These are phyloP conservation scores for Ophidiomyces ophidiicola DNA, from an alignment of 2,329 filamentous ascomycete species.

Conservation along the genomic window DNA sequence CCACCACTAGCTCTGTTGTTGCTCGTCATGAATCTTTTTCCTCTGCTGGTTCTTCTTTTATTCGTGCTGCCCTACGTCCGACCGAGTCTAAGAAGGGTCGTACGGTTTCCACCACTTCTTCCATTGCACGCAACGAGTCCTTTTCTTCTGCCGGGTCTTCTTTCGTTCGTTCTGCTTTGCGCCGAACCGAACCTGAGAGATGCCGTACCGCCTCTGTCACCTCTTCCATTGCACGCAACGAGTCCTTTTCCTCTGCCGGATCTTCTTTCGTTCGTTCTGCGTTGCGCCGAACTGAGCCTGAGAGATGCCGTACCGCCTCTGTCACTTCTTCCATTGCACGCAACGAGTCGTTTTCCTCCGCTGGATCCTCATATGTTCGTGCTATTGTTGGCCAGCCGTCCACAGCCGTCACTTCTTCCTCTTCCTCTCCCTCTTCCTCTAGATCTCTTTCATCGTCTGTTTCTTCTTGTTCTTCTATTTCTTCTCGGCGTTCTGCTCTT, in stretches of 20 bases:
- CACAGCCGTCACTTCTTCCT: not conserved
- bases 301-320: not conserved
- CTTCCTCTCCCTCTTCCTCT: conserved; percentile 1
- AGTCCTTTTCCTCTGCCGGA: conserved; percentile 5
- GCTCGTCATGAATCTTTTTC: conserved; percentile 1
- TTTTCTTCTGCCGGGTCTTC: not conserved
- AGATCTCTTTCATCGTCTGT: not conserved
- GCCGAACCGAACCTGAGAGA: not conserved
- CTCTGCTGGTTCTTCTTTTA: not conserved
- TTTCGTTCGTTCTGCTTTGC: not conserved
- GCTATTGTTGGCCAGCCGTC: not conserved
- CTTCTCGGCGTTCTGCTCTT: conserved; percentile 7
- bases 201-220: not conserved
- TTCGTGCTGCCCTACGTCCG: not conserved
- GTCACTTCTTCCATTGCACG: conserved; percentile 1
- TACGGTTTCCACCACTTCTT: not conserved
- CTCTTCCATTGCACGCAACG: not conserved
- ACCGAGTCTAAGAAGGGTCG: not conserved
- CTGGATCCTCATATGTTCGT: not conserved
- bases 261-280: not conserved
- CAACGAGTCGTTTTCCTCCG: conserved; percentile 5
- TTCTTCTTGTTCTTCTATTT: conserved; percentile 6
- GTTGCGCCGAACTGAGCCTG: not conserved
- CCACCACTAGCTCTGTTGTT: not conserved
- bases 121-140: not conserved